Conservation (phyloP, 2,329 filamentous ascomycete species). For the Curvularia spicifera region DNA sequence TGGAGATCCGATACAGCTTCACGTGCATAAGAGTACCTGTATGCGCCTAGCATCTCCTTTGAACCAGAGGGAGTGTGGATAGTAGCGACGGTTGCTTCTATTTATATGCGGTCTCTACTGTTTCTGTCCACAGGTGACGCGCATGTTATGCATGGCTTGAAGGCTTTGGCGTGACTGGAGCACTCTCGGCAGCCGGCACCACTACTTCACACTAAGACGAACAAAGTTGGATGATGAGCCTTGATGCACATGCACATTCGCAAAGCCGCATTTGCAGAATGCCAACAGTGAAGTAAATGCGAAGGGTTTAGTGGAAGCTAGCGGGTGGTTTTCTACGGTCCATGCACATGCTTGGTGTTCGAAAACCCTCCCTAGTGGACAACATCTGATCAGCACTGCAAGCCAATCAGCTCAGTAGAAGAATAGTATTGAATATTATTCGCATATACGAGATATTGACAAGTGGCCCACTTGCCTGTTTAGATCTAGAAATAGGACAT, state of each 20-base stretch:
- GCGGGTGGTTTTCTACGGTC: not conserved
- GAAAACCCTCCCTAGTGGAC: not conserved
- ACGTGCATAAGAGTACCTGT: constrained; percentile 1
- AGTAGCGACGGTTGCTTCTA: not conserved
- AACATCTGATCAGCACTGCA: constrained; percentile 5
- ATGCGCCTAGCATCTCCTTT: not conserved
- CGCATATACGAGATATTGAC: not conserved
- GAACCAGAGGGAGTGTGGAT: not conserved
- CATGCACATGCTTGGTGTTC: not conserved
- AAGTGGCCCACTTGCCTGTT: not conserved
- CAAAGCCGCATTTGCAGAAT: not conserved
- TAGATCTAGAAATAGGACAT: not conserved
- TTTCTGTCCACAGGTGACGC: not conserved
- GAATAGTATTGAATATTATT: not conserved
- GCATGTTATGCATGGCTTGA: not conserved
- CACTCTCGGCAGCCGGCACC: not conserved
- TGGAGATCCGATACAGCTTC: constrained; percentile 2
- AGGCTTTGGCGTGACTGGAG: not conserved
- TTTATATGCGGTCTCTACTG: not conserved
- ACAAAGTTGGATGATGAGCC: not conserved
- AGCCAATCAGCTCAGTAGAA: constrained; percentile 1
- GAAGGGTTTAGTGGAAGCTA: no score
- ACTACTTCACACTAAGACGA: not conserved
- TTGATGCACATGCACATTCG: not conserved
- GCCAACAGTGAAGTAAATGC: not conserved